Evolutionary conservation across 1,284 basidiomycete species (phyloP), one percentile per base, ranked within the genome.

Genomic region (Ceratorhiza oryzae-sativae): DNA sequence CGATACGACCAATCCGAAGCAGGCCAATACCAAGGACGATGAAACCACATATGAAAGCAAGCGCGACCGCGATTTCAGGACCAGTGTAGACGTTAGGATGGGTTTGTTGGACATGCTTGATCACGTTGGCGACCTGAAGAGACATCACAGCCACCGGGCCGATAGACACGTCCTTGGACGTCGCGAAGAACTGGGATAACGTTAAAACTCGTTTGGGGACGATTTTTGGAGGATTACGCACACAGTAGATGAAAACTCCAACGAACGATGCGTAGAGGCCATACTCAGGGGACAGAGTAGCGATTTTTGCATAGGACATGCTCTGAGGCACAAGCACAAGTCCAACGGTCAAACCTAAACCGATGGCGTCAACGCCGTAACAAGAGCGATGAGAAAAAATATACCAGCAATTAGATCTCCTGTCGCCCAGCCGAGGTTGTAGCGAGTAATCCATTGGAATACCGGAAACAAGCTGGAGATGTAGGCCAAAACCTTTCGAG

Each of bases 101-200:
- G 41, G 68, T 48, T 4, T 72, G 76, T 59, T 91, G 79, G 61
- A 97, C 88, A 49, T 86, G 80, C 30, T 84, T 82, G 79, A 97
- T 91, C 74, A 97, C 89, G 78, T 93, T 89, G 15, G 93, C 86
- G n/a, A 90, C 89, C 41, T 94, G 92, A 68, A 97, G 87, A 6
- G 94, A 97, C 95, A 98, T 97, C 80, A 99, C 97, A 18, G 97
- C 96, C 75, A 97, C 95, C 1, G 95, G 95, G 62, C 95, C 95
- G 76, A 98, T 97, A 12, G 94, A 94, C 41, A 96, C 92, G 83
- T 98, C 95, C 80, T 97, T 97, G 49, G 94, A 94, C 0, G 95
- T 97, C 34, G 95, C 95, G 77, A 95, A 94, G 79, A 94, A 86
- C 90, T 93, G 76, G 18, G 3, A 30, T 20, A 36, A 41, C 60